A percentile compares a stretch with the other conserved stretches of the same genome.
Conservation (phyloP, 176 grass and related monocot genomes). For the Rhynchospora tenuis region DNA sequence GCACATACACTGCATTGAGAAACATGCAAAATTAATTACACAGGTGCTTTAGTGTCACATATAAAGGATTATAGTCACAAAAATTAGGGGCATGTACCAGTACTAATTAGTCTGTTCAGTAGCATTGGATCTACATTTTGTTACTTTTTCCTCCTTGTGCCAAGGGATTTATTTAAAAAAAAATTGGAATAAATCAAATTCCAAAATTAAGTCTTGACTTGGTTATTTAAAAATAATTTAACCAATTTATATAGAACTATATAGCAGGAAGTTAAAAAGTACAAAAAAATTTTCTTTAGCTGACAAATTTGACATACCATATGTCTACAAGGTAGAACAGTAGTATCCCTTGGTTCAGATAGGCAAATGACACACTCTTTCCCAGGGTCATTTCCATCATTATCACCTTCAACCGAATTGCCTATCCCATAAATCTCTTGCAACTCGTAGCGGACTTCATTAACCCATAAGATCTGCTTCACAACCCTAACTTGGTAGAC, state of each 20-base stretch:
- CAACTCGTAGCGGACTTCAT: slow-evolving; percentile 72
- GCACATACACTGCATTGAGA: slow-evolving; percentile 84
- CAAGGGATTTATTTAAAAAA: neutral
- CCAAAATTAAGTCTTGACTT: neutral
- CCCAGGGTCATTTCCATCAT: slow-evolving; percentile 82
- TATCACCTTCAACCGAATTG: slow-evolving; percentile 75
- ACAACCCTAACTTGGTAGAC: slow-evolving; percentile 65
- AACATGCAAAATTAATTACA: slow-evolving; percentile 9
- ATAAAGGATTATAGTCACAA: neutral
- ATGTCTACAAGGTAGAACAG: slow-evolving; percentile 96
- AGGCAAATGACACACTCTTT: slow-evolving; percentile 99
- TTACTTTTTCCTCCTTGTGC: neutral
- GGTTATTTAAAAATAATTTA: neutral
- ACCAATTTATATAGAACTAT: neutral
- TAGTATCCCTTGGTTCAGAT: slow-evolving; percentile 89
- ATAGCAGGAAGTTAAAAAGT: neutral
- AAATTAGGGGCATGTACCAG: neutral
- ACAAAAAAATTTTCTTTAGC: neutral
- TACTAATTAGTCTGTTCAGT: neutral
- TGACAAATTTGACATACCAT: slow-evolving; percentile 52
- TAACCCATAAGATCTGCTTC: slow-evolving; percentile 95
- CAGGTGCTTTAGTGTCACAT: neutral
- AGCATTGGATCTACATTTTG: neutral
- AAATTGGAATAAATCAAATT: neutral
- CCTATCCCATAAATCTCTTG: slow-evolving; percentile 99